These are phyloP conservation scores for Salinomyces thailandicus DNA, from an alignment of 2,329 filamentous ascomycete genomes.

Conservation along the genomic window DNA sequence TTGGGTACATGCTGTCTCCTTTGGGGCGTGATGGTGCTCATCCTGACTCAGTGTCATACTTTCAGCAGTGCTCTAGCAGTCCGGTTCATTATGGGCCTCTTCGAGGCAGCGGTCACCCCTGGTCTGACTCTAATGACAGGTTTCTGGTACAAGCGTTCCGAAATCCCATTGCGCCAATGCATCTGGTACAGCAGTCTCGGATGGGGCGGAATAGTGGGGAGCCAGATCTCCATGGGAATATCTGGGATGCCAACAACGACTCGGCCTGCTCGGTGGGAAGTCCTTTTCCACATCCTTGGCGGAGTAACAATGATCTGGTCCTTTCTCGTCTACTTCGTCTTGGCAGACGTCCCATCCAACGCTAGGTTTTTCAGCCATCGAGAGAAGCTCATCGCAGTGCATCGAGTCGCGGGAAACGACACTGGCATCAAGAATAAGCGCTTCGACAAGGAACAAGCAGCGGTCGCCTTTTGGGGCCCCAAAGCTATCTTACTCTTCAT, in stretches of 20 bases:
- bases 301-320: constrained; percentile 27
- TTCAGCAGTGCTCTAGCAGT: constrained; percentile 18
- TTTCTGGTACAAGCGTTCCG: constrained; percentile 28
- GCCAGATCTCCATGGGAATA: constrained; percentile 27
- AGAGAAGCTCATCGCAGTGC: constrained; percentile 47
- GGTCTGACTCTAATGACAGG: constrained; percentile 28
- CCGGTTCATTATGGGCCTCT: constrained; percentile 25
- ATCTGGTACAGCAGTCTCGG: constrained; percentile 27
- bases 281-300: constrained; percentile 28
- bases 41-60: constrained; percentile 25
- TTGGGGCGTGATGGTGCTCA: constrained; percentile 28
- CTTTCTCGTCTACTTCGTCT: constrained; percentile 41
- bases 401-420: constrained; percentile 34
- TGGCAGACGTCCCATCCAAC: constrained; percentile 54
- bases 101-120: constrained; percentile 27
- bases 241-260: constrained; percentile 19
- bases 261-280: constrained; percentile 24
- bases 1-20: constrained; percentile 23
- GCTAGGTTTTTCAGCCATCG: constrained; percentile 45
- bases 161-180: constrained; percentile 29
- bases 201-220: constrained; percentile 25
- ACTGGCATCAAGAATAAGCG: constrained; percentile 29
- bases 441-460: constrained; percentile 42
- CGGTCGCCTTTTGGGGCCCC: constrained; percentile 43
- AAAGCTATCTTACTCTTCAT: constrained; percentile 45